phyloP scores from a whole-genome alignment of 176 grass and related monocot genomes.

The Zizania latifolia region DNA sequence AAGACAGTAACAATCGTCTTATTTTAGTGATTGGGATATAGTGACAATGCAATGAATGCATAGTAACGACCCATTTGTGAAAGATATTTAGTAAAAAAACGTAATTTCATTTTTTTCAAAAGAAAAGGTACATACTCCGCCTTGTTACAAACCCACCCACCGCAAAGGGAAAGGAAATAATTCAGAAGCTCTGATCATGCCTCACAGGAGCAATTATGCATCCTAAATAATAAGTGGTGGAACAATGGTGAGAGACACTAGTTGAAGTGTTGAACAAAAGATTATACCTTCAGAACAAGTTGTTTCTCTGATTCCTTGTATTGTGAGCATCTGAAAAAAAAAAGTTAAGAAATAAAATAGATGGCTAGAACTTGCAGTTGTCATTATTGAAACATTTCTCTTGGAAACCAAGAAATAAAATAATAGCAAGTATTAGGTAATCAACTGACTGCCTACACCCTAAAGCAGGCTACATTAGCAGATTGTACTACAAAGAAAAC shows the following conservation, averaged over 20 bases:
- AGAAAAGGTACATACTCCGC: background rate
- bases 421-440: background rate
- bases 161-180: no score
- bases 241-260: background rate
- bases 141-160: no score
- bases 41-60: background rate
- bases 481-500: background rate
- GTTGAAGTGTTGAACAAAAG: conserved; percentile 16
- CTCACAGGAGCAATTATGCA: background rate
- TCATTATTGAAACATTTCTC: background rate
- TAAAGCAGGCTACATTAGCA: background rate
- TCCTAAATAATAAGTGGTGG: background rate
- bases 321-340: conserved; percentile 42
- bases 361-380: background rate
- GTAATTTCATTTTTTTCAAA: background rate
- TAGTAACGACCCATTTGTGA: background rate
- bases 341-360: background rate
- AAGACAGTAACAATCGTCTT: background rate
- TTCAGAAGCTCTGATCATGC: background rate
- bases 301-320: conserved; percentile 54
- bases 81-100: background rate
- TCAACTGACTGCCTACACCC: background rate
- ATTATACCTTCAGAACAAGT: conserved; percentile 53
- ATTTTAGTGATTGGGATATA: background rate
- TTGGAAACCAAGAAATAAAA: background rate